Base-by-base conservation (phyloP, 2,329 filamentous ascomycete species). In the Elsinoe fawcettii region DNA sequence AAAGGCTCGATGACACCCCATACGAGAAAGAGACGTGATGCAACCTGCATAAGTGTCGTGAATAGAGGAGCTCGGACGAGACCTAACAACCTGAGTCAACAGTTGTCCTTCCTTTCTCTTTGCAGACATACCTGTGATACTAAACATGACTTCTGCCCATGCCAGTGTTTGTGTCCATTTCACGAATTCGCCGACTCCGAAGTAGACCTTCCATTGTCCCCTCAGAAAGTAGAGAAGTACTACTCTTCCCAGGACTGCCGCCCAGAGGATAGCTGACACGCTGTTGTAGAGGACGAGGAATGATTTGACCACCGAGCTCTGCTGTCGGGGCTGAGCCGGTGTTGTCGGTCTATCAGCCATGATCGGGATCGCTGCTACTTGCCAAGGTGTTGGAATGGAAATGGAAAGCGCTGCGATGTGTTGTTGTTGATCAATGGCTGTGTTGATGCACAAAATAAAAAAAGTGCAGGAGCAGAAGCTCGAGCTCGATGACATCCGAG, bases 221-320 rank as follows among this genome's bases (percentile, higher is more conserved):
- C 66, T 60, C 1, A 67, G 54, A 1, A 57, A 23, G 2, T 77
- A 68, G 20, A 86, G 78, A 56, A 83, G 72, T 23, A 84, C 65
- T 2, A 87, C 85, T 60, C 88, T 82, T 56, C 81, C 80, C 39
- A 96, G 81, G 56, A 96, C 84, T 16, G 82, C 81, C 39, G 80
- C 74, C 93, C 93, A 99, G 55, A 92, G 81, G 20, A 83, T 69
- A 60, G 90, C 82, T 55, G 86, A 95, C 62, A 85, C 68, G 65
- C 83, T 79, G 74, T 97, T 97, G 81, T 97, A 99, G 65, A 84
- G 75, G 67, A 91, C 79, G 56, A 97, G 83, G 75, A 96, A 96
- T 67, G 74, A 75, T 57, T 75, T 63, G 56, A 7, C 79, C 70
- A 59, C 8, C 58, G 59, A 36, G 49, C 49, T 53, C 30, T 30